A percentile compares a stretch with the other conserved stretches of the same genome.
phyloP scores from a whole-genome alignment of 2,329 filamentous ascomycete species.

The Aspergillus fumigatiaffinis region DNA sequence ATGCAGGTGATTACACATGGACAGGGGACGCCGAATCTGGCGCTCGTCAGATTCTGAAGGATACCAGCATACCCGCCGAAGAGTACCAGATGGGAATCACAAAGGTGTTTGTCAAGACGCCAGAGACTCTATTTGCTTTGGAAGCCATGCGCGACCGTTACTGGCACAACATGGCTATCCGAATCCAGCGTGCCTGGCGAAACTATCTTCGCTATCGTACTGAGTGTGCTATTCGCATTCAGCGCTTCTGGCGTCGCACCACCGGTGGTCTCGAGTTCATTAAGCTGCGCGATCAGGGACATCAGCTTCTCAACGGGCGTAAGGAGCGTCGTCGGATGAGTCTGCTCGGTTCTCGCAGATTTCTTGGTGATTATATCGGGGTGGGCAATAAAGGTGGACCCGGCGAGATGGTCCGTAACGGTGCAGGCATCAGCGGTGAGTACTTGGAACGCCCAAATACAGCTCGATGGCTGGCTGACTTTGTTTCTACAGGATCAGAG shows the following conservation, averaged over 20 bases:
- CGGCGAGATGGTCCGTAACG: slow-evolving; percentile 73
- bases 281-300: slow-evolving; percentile 81
- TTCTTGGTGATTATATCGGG: slow-evolving; percentile 91
- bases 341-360: slow-evolving; percentile 83
- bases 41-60: slow-evolving; percentile 87
- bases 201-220: slow-evolving; percentile 90
- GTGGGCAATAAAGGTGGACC: slow-evolving; percentile 75
- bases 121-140: slow-evolving; percentile 91
- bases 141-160: slow-evolving; percentile 98
- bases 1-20: slow-evolving; percentile 97
- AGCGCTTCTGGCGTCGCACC: slow-evolving; percentile 92
- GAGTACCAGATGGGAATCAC: slow-evolving; percentile 97
- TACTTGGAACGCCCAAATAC: neutral
- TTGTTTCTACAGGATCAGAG: slow-evolving; percentile 49
- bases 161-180: slow-evolving; percentile 99
- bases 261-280: slow-evolving; percentile 85
- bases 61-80: slow-evolving; percentile 90
- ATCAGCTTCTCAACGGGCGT: slow-evolving; percentile 72
- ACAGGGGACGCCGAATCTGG: slow-evolving; percentile 82
- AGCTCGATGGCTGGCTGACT: neutral
- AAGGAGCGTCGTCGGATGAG: slow-evolving; percentile 92
- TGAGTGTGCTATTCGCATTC: slow-evolving; percentile 90
- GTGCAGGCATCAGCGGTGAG: slow-evolving; percentile 65
- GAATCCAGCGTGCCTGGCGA: slow-evolving; percentile 95
- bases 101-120: slow-evolving; percentile 97